These are phyloP conservation scores for Chlorella sp. DNA, from an alignment of 139 green algal genomes.

Conservation along the genomic window DNA sequence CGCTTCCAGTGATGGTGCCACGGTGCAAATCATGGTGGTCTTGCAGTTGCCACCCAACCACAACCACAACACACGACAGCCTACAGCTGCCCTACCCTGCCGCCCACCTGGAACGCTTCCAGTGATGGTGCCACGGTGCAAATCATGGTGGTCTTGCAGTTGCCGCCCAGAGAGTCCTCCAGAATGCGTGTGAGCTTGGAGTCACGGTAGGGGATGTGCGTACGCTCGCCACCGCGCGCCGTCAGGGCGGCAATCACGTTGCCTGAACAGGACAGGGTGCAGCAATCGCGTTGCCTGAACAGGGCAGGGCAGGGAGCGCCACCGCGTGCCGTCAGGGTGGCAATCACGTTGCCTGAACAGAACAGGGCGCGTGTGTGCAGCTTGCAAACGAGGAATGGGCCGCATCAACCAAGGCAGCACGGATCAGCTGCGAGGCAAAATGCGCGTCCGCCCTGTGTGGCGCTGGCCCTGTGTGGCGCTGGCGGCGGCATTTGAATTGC, in stretches of 20 bases:
- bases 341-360: slow-evolving; percentile 85
- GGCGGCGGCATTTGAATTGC: neutral
- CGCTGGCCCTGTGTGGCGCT: neutral
- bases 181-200: slow-evolving; percentile 78
- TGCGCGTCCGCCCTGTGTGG: neutral
- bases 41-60: slow-evolving; percentile 87
- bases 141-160: slow-evolving; percentile 93
- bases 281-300: slow-evolving; percentile 88
- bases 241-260: slow-evolving; percentile 96
- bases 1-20: slow-evolving; percentile 68
- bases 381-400: neutral
- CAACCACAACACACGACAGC: neutral
- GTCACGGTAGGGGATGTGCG: slow-evolving; percentile 92
- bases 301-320: too few relatives aligned
- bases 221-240: slow-evolving; percentile 45
- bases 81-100: neutral
- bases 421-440: neutral
- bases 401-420: neutral
- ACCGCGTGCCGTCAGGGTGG: slow-evolving; percentile 78
- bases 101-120: slow-evolving; percentile 54
- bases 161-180: slow-evolving; percentile 87
- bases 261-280: slow-evolving; percentile 63
- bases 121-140: slow-evolving; percentile 77
- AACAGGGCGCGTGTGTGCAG: neutral
- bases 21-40: slow-evolving; percentile 37